These are phyloP conservation scores for Lasiodiplodia gonubiensis DNA, from an alignment of 2,329 filamentous ascomycete genomes.

Conservation along the genomic window DNA sequence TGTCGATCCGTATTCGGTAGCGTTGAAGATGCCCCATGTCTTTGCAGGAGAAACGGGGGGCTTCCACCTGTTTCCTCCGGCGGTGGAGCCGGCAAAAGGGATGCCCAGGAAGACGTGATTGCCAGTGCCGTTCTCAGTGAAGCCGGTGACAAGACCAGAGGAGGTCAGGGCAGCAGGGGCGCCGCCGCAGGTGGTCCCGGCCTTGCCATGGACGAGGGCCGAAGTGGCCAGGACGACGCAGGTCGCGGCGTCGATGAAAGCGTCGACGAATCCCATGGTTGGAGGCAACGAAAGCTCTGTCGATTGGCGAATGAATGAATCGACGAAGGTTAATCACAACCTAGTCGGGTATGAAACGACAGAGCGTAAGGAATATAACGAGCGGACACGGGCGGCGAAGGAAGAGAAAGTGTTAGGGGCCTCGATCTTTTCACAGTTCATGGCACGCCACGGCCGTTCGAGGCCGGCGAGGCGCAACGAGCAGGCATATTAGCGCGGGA, in stretches of 20 bases:
- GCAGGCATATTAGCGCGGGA: slow-evolving; percentile 5
- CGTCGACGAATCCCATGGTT: slow-evolving; percentile 12
- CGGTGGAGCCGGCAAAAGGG: slow-evolving; percentile 27
- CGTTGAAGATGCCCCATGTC: slow-evolving; percentile 16
- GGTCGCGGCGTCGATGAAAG: slow-evolving; percentile 1
- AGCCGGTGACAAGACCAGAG: slow-evolving; percentile 24
- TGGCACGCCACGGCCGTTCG: neutral
- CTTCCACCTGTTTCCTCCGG: slow-evolving; percentile 25
- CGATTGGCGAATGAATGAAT: slow-evolving; percentile 6
- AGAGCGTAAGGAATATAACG: slow-evolving; percentile 22
- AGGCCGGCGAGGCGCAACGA: neutral
- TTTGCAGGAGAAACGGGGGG: slow-evolving; percentile 8
- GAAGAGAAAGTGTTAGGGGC: slow-evolving; percentile 11
- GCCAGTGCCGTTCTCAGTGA: slow-evolving; percentile 18
- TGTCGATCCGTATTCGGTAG: slow-evolving; percentile 25
- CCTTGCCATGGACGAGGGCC: slow-evolving; percentile 6
- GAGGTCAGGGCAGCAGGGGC: slow-evolving; percentile 18
- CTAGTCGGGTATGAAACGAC: slow-evolving; percentile 24
- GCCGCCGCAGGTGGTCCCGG: slow-evolving; percentile 17
- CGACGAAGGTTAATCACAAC: slow-evolving; percentile 17
- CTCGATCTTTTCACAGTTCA: slow-evolving; percentile 13
- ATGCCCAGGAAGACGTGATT: slow-evolving; percentile 29
- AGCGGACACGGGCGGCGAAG: slow-evolving; percentile 2
- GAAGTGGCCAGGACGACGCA: slow-evolving; percentile 2
- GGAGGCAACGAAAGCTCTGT: slow-evolving; percentile 2